These are phyloP conservation scores for Arachis hypogaea DNA, from an alignment of 306 rosid genomes.

Conservation along the genomic window DNA sequence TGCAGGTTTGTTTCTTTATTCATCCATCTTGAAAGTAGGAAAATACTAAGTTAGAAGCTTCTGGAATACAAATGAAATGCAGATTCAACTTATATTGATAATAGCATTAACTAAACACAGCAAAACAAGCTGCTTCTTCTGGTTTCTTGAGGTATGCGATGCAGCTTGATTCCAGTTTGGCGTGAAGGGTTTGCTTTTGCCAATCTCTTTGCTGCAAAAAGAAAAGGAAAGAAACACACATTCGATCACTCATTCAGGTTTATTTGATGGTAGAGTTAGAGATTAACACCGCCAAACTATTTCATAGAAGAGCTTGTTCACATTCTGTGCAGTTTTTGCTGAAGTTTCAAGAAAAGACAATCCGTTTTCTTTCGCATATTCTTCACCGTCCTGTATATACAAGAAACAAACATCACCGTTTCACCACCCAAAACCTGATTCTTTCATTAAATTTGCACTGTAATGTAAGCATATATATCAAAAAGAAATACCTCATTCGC, in stretches of 20 bases:
- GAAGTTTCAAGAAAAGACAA: conserved; percentile 81
- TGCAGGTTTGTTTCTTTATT: neutral
- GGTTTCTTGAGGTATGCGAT: conserved; percentile 52
- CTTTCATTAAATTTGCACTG: no score
- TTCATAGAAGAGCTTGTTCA: conserved; percentile 87
- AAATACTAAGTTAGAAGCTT: conserved; percentile 12
- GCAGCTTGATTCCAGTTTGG: conserved; percentile 68
- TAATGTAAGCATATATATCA: neutral
- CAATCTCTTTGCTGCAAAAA: conserved; percentile 70
- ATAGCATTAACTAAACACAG: conserved; percentile 46
- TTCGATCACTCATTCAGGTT: neutral
- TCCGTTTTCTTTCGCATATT: conserved; percentile 77
- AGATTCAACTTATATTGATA: neutral
- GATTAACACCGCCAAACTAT: conserved; percentile 56
- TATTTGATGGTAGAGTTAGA: neutral
- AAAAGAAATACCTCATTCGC: conserved; percentile 56
- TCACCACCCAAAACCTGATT: no score
- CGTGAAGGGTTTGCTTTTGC: conserved; percentile 75
- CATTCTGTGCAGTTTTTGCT: conserved; percentile 86
- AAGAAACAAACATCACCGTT: no score
- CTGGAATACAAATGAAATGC: neutral
- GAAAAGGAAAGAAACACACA: neutral
- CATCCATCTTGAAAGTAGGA: neutral
- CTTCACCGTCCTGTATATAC: conserved; percentile 67
- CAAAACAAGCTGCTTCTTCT: conserved; percentile 61